These are phyloP conservation scores for Tricholoma saponaceum DNA, from an alignment of 768 basidiomycete genomes.

Conservation along the genomic window DNA sequence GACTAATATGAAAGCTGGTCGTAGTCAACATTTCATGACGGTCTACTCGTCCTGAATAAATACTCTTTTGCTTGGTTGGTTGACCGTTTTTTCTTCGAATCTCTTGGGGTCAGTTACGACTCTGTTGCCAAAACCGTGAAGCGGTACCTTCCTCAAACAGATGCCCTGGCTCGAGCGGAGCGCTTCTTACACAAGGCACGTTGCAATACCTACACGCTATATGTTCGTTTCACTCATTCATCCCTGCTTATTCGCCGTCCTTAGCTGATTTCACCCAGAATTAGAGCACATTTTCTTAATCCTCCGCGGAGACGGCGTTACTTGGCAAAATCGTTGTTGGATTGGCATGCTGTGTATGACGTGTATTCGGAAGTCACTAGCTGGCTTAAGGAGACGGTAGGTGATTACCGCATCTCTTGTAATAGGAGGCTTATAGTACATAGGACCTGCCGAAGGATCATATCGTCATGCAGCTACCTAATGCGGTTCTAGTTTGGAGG, in stretches of 20 bases:
- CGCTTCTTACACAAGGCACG: slow-evolving; percentile 39
- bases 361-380: slow-evolving; percentile 30
- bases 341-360: slow-evolving; percentile 67
- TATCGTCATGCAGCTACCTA: slow-evolving; percentile 39
- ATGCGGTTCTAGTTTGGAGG: slow-evolving; percentile 53
- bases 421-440: neutral
- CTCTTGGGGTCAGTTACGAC: slow-evolving; percentile 51
- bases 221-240: slow-evolving; percentile 6
- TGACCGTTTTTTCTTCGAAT: slow-evolving; percentile 63
- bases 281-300: slow-evolving; percentile 64
- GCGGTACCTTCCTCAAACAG: slow-evolving; percentile 25
- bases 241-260: neutral
- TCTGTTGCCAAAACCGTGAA: slow-evolving; percentile 35
- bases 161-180: slow-evolving; percentile 39
- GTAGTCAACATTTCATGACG: slow-evolving; percentile 58
- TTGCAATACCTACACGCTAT: slow-evolving; percentile 2
- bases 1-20: slow-evolving; percentile 5
- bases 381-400: slow-evolving; percentile 27
- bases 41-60: slow-evolving; percentile 46
- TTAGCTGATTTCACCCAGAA: slow-evolving; percentile 56
- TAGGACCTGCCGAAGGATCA: slow-evolving; percentile 30
- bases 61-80: slow-evolving; percentile 51
- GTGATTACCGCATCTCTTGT: slow-evolving; percentile 3
- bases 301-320: slow-evolving; percentile 62
- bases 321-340: slow-evolving; percentile 56